Evolutionary conservation across 768 basidiomycete genomes (phyloP).

Genomic region (Omphalotus guepiniiformis): DNA sequence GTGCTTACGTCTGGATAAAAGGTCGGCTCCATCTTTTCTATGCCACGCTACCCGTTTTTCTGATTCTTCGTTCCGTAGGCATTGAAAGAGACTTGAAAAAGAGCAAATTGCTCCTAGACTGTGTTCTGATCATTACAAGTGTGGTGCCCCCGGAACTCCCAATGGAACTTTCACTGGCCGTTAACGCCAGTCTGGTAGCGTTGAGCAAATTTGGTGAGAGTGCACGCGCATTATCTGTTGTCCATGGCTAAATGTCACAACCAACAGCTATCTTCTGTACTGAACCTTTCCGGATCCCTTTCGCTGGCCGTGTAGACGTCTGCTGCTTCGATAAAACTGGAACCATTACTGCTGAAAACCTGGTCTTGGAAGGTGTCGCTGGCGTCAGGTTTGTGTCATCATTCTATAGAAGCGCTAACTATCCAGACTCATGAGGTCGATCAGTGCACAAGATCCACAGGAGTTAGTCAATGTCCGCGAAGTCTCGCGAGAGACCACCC

Average conservation of each 20-base stretch:
- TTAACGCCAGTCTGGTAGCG: slow-evolving; percentile 92
- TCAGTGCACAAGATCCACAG: slow-evolving; percentile 53
- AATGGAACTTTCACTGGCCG: slow-evolving; percentile 95
- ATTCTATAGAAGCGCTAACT: neutral
- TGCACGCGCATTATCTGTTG: neutral
- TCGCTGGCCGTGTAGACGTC: slow-evolving; percentile 92
- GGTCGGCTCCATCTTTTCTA: slow-evolving; percentile 40
- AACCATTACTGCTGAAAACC: slow-evolving; percentile 93
- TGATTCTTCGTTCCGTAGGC: slow-evolving; percentile 53
- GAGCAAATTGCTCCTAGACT: slow-evolving; percentile 91
- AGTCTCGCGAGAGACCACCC: slow-evolving; percentile 70
- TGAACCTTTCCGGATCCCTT: slow-evolving; percentile 97
- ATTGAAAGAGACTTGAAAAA: slow-evolving; percentile 92
- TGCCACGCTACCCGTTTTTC: neutral
- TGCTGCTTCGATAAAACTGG: slow-evolving; percentile 99
- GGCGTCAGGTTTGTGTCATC: slow-evolving; percentile 75
- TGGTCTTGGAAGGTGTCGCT: slow-evolving; percentile 91
- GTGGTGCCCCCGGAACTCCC: slow-evolving; percentile 98
- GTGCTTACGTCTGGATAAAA: slow-evolving; percentile 98
- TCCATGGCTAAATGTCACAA: neutral
- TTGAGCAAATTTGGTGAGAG: slow-evolving; percentile 84
- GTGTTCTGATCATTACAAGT: slow-evolving; percentile 93
- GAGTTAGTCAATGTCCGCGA: slow-evolving; percentile 79
- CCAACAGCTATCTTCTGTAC: slow-evolving; percentile 93
- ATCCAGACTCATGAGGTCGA: neutral